Evolutionary conservation across 305 asterid genomes (phyloP), one percentile per base, ranked within the genome.

Genomic region (Fraxinus platypoda): DNA sequence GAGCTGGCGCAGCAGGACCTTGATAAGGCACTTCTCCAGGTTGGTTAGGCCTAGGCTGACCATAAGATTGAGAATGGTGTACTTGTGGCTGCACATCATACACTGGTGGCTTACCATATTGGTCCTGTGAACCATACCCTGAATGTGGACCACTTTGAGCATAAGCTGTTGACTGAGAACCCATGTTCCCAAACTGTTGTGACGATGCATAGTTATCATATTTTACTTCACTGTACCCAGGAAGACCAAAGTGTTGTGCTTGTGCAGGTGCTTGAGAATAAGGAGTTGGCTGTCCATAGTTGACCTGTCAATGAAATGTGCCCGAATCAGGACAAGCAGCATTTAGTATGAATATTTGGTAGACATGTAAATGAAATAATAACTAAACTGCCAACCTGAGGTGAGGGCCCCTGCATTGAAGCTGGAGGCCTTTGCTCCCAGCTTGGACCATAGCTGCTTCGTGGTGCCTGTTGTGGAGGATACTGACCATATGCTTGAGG

Each of bases 391-490:
- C 92, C 83, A 84, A 92, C 97, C 97, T 93, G 99, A 25, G 91
- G 81, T 15, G 92, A 82, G 23, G 92, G 97, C 26, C 94, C 98
- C 71, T 92, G 98, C 90, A 91, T 83, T 41, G 94, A 84, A 34
- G 97, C 77, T 19, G 93, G 93, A 77, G 98, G 93, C 85, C 98
- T 89, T 81, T 94, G 98, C 75, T 96, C 99, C 98, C 98, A 96
- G 78, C 97, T 86, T 23, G 94, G 94, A 79, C 97, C 98, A 81
- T 6, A 96, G 84, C 89, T 89, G 87, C 93, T 84, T 80, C 97
- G 86, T 28, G 98, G 95, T 81, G 90, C 91, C 75, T 88, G 97
- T 80, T 90, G 96, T 9, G 93, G 94, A 82, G 94, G 95, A 88
- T 94, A 94, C 82, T 92, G 93, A 52, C 97, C 93, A 82, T 96